Base-by-base conservation (phyloP, 75 land plant species). In the Sequoia sempervirens region DNA sequence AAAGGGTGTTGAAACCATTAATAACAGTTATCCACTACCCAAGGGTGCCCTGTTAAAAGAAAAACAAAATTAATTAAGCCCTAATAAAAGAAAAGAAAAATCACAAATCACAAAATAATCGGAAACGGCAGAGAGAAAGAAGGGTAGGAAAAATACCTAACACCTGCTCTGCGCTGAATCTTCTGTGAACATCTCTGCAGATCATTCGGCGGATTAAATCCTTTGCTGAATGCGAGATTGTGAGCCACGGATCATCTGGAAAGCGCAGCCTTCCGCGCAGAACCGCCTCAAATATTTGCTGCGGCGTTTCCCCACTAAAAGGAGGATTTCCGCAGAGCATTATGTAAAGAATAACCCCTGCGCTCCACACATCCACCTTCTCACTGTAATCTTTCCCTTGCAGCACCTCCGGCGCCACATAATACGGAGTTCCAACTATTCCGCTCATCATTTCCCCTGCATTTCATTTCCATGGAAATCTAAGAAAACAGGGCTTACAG, bases 341-440 rank as follows among this genome's bases (percentile, higher is more conserved):
- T 5, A 89, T 43, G 80, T 92, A 92, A 83, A 94, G 64, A 61
- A 92, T 81, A 58, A 93, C 95, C 26, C 95, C 93, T 45, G 90
- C 92, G 84, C 95, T 93, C 95, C 95, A 93, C 30, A 93, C 91
- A 79, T 93, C 95, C 43, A 90, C 91, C 86, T 92, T 90, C 89
- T 90, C 92, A 38, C 70, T 84, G 82, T 93, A 93, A 23, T 88
- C 92, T 66, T 83, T 82, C 79, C 93, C 92, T 74, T 37, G 72
- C 74, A 93, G 30, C 75, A 93, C 91, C 86, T 93, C 95, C 50
- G 95, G 93, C 15, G 53, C 53, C 2, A 50, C 53, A 50, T 50
- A 50, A 50, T 50, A 50, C 53, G 53, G 53, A 12, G 93, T 92
- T 46, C 95, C 95, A 34, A 92, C 93, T 14, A 93, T 34, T 13